Evolutionary conservation across 345 rosid genomes (phyloP).

Genomic region (Ailanthus altissimus): DNA sequence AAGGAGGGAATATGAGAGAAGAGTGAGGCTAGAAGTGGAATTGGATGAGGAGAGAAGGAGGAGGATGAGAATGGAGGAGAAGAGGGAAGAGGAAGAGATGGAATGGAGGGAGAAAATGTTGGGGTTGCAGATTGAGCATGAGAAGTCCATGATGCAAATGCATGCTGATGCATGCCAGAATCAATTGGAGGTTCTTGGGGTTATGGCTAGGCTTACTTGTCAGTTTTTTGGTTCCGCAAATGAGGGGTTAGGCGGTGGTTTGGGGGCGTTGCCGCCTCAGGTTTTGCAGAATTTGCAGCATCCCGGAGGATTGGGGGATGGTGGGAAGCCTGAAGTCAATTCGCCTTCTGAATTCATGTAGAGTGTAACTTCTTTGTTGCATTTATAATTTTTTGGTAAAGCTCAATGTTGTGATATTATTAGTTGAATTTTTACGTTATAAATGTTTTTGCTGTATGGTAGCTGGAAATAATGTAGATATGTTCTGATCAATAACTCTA

Average conservation of each 20-base stretch:
- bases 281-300: slow-evolving; percentile 74
- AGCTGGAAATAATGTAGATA: background rate
- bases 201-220: slow-evolving; percentile 63
- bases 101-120: slow-evolving; percentile 68
- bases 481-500: background rate
- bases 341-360: slow-evolving; percentile 76
- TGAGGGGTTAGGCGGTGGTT: slow-evolving; percentile 56
- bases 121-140: slow-evolving; percentile 68
- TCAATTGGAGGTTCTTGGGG: slow-evolving; percentile 71
- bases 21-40: slow-evolving; percentile 50
- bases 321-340: slow-evolving; percentile 60
- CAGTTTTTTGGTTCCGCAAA: slow-evolving; percentile 59
- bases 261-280: slow-evolving; percentile 59
- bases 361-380: slow-evolving; percentile 8
- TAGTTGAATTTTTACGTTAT: background rate
- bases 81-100: slow-evolving; percentile 79
- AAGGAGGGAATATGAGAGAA: slow-evolving; percentile 47
- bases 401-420: background rate
- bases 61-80: slow-evolving; percentile 61
- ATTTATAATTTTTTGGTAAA: background rate
- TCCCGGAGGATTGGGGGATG: slow-evolving; percentile 53
- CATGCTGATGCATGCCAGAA: slow-evolving; percentile 71
- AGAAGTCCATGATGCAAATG: slow-evolving; percentile 73
- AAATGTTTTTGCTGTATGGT: background rate
- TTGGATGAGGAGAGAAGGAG: slow-evolving; percentile 49